phyloP scores from a whole-genome alignment of 2,329 filamentous ascomycete species.

The Neonectria magnoliae region DNA sequence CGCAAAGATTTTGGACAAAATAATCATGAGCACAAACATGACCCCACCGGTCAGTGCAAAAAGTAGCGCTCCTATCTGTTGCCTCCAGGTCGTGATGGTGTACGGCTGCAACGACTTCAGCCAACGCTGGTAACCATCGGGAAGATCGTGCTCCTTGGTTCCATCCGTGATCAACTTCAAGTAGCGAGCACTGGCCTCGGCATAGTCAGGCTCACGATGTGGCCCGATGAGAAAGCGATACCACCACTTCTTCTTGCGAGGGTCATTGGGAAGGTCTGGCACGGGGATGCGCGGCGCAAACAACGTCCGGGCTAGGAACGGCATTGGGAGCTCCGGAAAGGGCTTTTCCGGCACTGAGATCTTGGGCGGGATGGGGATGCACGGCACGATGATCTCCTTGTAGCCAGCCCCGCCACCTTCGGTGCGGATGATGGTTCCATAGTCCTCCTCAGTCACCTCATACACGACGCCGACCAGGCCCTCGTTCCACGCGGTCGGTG shows the following conservation, averaged over 20 bases:
- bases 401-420: slow-evolving; percentile 91
- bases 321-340: slow-evolving; percentile 60
- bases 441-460: slow-evolving; percentile 87
- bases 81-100: slow-evolving; percentile 71
- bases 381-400: slow-evolving; percentile 82
- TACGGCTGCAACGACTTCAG: slow-evolving; percentile 77
- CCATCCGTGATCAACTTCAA: slow-evolving; percentile 82
- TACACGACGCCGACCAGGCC: slow-evolving; percentile 94
- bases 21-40: slow-evolving; percentile 66
- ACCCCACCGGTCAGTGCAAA: slow-evolving; percentile 67
- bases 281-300: slow-evolving; percentile 70
- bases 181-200: slow-evolving; percentile 86
- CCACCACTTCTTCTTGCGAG: slow-evolving; percentile 55
- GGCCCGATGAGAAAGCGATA: slow-evolving; percentile 56
- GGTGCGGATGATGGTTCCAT: slow-evolving; percentile 85
- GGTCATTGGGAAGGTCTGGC: slow-evolving; percentile 42
- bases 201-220: slow-evolving; percentile 73
- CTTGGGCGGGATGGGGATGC: slow-evolving; percentile 72
- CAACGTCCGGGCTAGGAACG: slow-evolving; percentile 88
- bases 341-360: slow-evolving; percentile 72
- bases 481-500: slow-evolving; percentile 70
- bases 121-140: slow-evolving; percentile 79
- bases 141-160: slow-evolving; percentile 82
- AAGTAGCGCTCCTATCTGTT: slow-evolving; percentile 71
- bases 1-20: slow-evolving; percentile 57